These are phyloP conservation scores for Linum usitatissimum DNA, from an alignment of 345 rosid species.

Conservation along the genomic window DNA sequence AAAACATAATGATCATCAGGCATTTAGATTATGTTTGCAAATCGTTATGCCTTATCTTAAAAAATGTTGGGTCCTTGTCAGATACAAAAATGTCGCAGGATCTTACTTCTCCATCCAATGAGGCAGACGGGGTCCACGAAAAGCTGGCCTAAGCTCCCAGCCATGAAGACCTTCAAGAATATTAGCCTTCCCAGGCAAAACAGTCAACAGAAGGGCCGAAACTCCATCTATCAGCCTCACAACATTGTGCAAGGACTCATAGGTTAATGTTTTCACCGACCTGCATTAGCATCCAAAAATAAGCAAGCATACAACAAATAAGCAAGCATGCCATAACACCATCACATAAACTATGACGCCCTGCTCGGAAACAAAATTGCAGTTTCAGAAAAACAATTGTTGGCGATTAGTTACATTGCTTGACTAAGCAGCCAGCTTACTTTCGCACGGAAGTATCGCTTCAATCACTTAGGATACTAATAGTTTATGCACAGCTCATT, in stretches of 20 bases:
- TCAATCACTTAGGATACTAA: neutral
- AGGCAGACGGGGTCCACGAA: conserved; percentile 86
- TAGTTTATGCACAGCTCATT: neutral
- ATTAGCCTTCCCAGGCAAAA: conserved; percentile 69
- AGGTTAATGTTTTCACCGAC: conserved; percentile 83
- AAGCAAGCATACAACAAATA: neutral
- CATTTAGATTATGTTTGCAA: neutral
- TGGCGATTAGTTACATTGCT: too few relatives aligned
- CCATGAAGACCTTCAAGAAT: conserved; percentile 89
- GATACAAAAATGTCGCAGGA: neutral
- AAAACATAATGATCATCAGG: neutral
- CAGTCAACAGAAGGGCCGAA: conserved; percentile 58
- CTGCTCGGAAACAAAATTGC: neutral
- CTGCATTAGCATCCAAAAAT: conserved; percentile 45
- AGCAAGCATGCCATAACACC: neutral
- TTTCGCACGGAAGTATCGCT: neutral
- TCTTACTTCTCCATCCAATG: conserved; percentile 94
- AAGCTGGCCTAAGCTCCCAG: conserved; percentile 91
- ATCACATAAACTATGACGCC: neutral
- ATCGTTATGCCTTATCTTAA: neutral
- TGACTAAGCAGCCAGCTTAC: neutral
- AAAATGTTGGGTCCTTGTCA: neutral
- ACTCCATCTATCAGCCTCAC: conserved; percentile 77
- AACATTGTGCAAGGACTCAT: conserved; percentile 70
- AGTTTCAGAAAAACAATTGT: neutral